These are phyloP conservation scores for Monascus purpureus DNA, from an alignment of 495 filamentous ascomycete species.

Conservation along the genomic window DNA sequence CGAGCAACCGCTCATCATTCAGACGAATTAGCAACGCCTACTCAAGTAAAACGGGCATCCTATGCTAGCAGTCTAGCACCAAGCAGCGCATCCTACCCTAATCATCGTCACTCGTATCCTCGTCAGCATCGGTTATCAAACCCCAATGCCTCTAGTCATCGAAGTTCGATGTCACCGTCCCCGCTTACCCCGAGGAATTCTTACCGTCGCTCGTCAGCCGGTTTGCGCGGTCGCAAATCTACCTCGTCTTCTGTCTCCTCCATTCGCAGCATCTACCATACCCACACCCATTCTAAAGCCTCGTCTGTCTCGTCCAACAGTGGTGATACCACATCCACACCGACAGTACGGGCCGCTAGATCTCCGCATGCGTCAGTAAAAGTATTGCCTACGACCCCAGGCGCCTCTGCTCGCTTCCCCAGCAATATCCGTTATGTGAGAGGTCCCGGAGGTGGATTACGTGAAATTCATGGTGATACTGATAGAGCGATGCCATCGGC, in stretches of 20 bases:
- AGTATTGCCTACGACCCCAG: slow-evolving; percentile 86
- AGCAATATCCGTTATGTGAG: slow-evolving; percentile 78
- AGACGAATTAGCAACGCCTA: slow-evolving; percentile 22
- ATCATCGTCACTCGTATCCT: slow-evolving; percentile 32
- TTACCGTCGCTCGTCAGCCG: slow-evolving; percentile 58
- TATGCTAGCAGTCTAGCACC: slow-evolving; percentile 32
- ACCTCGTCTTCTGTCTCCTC: slow-evolving; percentile 93
- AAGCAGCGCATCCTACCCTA: slow-evolving; percentile 32
- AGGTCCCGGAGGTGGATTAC: slow-evolving; percentile 24
- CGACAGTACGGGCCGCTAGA: slow-evolving; percentile 48
- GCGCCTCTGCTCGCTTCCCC: slow-evolving; percentile 56
- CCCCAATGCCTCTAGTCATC: slow-evolving; percentile 43
- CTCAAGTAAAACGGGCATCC: slow-evolving; percentile 29
- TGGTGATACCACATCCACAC: slow-evolving; percentile 50
- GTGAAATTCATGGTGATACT: slow-evolving; percentile 14
- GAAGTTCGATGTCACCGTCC: slow-evolving; percentile 77
- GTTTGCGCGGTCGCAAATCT: slow-evolving; percentile 82
- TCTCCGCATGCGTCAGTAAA: slow-evolving; percentile 86
- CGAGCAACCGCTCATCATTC: slow-evolving; percentile 12
- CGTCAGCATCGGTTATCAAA: slow-evolving; percentile 37
- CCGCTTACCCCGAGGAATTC: slow-evolving; percentile 81
- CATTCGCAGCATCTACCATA: slow-evolving; percentile 78
- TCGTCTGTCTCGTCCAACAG: slow-evolving; percentile 83
- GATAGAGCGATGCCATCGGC: slow-evolving; percentile 16
- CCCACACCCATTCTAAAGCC: slow-evolving; percentile 81